These are phyloP conservation scores for Termitomyces sp. DNA, from an alignment of 768 basidiomycete genomes.

Conservation along the genomic window DNA sequence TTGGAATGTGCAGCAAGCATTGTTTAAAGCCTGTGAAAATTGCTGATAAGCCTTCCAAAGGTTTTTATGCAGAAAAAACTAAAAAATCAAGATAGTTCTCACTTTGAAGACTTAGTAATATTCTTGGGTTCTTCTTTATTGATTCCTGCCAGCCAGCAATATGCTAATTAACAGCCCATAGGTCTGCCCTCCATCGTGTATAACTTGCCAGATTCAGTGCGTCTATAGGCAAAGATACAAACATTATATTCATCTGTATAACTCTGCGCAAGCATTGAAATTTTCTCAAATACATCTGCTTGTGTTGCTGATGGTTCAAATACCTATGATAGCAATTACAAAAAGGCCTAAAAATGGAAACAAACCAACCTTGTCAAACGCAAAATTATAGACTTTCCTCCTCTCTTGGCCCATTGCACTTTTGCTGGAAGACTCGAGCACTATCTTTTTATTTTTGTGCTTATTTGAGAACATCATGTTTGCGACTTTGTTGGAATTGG, in stretches of 20 bases:
- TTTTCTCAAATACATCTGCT: conserved; percentile 85
- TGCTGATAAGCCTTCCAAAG: no score
- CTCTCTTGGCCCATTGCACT: conserved; percentile 81
- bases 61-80: no score
- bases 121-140: no score
- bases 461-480: conserved; percentile 65
- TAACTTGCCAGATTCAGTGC: conserved; percentile 85
- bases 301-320: conserved; percentile 81
- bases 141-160: no score
- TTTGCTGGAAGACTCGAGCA: conserved; percentile 61
- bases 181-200: conserved; percentile 93
- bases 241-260: conserved; percentile 93
- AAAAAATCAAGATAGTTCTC: no score
- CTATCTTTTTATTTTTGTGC: conserved; percentile 74
- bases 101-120: no score
- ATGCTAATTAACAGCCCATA: no score
- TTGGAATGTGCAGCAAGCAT: no score
- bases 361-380: conserved; percentile 69
- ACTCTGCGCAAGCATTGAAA: conserved; percentile 84
- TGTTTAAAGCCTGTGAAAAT: no score
- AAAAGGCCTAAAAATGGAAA: conserved; percentile 5
- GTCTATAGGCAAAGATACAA: conserved; percentile 94
- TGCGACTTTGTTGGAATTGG: conserved; percentile 46
- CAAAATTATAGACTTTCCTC: conserved; percentile 74
- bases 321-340: conserved; percentile 41